Conservation (phyloP, 208 protist species). For the Leishmania arabica region DNA sequence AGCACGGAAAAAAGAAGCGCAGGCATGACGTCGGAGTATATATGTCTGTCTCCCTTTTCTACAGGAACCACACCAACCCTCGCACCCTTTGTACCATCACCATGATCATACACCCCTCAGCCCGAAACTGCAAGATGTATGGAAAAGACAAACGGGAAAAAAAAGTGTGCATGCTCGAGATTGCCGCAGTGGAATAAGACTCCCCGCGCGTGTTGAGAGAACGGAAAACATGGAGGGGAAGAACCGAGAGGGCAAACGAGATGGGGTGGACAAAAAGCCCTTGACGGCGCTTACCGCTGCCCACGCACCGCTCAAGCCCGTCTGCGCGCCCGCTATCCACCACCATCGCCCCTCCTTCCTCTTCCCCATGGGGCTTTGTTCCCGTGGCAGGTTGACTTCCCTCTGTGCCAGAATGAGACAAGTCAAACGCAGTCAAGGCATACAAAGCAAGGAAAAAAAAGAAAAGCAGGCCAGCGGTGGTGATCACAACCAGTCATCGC, state of each 20-base stretch:
- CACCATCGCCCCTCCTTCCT: neutral
- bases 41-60: neutral
- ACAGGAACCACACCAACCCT: neutral
- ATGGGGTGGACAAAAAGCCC: neutral
- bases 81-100: neutral
- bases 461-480: neutral
- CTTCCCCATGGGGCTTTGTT: neutral
- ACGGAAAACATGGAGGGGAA: neutral
- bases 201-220: neutral
- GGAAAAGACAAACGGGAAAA: neutral
- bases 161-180: neutral
- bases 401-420: neutral
- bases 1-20: neutral
- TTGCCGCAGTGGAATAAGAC: neutral
- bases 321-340: neutral
- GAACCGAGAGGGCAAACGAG: neutral
- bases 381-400: neutral
- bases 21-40: neutral
- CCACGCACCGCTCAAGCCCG: neutral
- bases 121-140: neutral
- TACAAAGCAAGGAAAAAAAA: neutral
- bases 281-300: neutral
- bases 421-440: neutral
- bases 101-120: neutral
- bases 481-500: neutral